phyloP scores from a whole-genome alignment of 2,329 filamentous ascomycete species.

The Aspergillus uvarum region DNA sequence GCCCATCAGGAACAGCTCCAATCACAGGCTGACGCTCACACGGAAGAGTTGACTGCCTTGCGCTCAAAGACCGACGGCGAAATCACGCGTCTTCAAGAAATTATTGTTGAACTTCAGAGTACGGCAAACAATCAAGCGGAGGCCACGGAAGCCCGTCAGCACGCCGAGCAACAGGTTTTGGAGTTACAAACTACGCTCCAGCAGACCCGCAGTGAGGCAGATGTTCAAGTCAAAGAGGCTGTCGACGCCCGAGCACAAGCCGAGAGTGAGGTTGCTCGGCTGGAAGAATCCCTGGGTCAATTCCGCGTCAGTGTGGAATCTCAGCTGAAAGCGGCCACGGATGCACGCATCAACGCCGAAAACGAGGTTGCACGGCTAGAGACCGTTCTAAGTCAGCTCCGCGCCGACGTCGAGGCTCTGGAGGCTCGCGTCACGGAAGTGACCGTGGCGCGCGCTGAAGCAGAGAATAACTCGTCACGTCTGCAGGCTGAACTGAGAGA shows the following conservation, averaged over 20 bases:
- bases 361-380: conserved; percentile 23
- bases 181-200: conserved; percentile 29
- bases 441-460: conserved; percentile 28
- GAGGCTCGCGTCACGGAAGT: conserved; percentile 33
- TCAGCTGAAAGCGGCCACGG: conserved; percentile 23
- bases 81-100: conserved; percentile 27
- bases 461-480: conserved; percentile 40
- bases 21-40: conserved; percentile 15
- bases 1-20: conserved; percentile 16
- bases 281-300: conserved; percentile 29
- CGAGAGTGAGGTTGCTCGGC: conserved; percentile 18
- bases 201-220: conserved; percentile 24
- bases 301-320: conserved; percentile 18
- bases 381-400: conserved; percentile 32
- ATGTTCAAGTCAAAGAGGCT: conserved; percentile 22
- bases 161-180: conserved; percentile 28
- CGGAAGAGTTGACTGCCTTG: conserved; percentile 20
- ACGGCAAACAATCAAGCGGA: conserved; percentile 20
- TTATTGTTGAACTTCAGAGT: conserved; percentile 36
- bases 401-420: conserved; percentile 33
- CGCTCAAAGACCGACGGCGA: conserved; percentile 27
- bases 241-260: conserved; percentile 15
- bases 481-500: conserved; percentile 52
- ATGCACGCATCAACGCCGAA: conserved; percentile 21
- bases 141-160: conserved; percentile 27